phyloP scores from a whole-genome alignment of 495 filamentous ascomycete genomes.

The Trichocladium uniseriatum region DNA sequence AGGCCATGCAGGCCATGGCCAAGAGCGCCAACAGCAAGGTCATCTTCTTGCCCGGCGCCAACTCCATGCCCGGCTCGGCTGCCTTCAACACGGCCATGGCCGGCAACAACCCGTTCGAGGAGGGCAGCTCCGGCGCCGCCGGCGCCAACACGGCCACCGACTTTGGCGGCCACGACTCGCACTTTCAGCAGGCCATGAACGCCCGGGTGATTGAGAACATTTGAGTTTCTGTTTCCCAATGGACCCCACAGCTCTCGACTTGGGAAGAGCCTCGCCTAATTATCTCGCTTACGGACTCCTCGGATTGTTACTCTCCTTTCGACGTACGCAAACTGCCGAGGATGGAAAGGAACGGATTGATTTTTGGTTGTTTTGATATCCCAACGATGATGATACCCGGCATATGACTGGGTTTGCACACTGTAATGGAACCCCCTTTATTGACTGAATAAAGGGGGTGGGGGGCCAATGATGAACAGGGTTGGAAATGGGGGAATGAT shows the following conservation, averaged over 20 bases:
- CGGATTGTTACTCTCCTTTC: too few species aligned
- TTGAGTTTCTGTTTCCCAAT: conserved; percentile 36
- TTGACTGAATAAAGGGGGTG: too few species aligned
- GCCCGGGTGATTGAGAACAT: conserved; percentile 82
- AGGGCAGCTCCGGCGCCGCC: conserved; percentile 3
- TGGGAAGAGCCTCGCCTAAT: too few species aligned
- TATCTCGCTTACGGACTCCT: too few species aligned
- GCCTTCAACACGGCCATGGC: conserved; percentile 27
- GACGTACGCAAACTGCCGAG: too few species aligned
- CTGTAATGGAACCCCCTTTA: too few species aligned
- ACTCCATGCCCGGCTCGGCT: conserved; percentile 49
- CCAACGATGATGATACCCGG: too few species aligned
- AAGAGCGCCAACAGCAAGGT: conserved; percentile 94
- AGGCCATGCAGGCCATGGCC: conserved; percentile 99
- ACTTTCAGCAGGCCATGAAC: conserved; percentile 78
- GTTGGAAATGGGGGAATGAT: too few species aligned
- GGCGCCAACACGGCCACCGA: conserved; percentile 27
- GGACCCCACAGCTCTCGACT: too few species aligned
- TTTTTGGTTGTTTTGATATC: too few species aligned
- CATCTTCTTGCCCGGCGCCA: conserved; percentile 74
- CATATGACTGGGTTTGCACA: too few species aligned
- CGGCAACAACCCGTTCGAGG: conserved; percentile 17
- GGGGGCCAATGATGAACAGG: too few species aligned
- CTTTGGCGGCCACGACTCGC: conserved; percentile 39
- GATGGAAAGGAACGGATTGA: background rate